phyloP scores from a whole-genome alignment of 2,329 filamentous ascomycete genomes.

The Fusarium globosum region DNA sequence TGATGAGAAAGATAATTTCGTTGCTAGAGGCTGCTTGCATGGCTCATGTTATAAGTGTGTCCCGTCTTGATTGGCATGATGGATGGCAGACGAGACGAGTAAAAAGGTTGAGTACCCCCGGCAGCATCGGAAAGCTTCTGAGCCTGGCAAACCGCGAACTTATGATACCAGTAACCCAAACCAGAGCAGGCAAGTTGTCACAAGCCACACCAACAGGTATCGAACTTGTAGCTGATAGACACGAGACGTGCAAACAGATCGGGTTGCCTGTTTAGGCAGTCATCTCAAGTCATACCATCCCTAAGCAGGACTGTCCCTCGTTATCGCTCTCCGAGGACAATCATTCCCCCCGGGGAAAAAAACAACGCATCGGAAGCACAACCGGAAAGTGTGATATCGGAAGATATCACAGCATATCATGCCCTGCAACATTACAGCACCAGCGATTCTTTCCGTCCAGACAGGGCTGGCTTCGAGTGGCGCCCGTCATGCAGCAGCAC shows the following conservation, averaged over 20 bases:
- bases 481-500: conserved; percentile 39
- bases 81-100: conserved; percentile 18
- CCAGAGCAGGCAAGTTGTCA: not conserved
- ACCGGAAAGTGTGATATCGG: conserved; percentile 19
- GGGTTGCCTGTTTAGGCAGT: conserved; percentile 32
- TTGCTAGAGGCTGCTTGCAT: not conserved
- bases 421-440: conserved; percentile 1
- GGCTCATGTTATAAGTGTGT: conserved; percentile 11
- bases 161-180: not conserved
- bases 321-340: conserved; percentile 15
- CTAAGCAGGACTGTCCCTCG: not conserved
- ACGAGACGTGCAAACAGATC: conserved; percentile 9
- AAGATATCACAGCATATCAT: conserved; percentile 23
- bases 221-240: conserved; percentile 9
- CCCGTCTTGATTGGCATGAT: conserved; percentile 31
- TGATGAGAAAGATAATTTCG: not conserved
- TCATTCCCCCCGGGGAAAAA: not conserved
- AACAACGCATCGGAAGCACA: conserved; percentile 24
- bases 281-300: conserved; percentile 1
- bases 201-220: conserved; percentile 3
- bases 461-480: conserved; percentile 27
- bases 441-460: conserved; percentile 12
- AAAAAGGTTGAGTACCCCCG: not conserved
- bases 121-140: not conserved
- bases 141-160: not conserved